phyloP scores from a whole-genome alignment of 345 rosid genomes.

The Mallotus nudiflorus region DNA sequence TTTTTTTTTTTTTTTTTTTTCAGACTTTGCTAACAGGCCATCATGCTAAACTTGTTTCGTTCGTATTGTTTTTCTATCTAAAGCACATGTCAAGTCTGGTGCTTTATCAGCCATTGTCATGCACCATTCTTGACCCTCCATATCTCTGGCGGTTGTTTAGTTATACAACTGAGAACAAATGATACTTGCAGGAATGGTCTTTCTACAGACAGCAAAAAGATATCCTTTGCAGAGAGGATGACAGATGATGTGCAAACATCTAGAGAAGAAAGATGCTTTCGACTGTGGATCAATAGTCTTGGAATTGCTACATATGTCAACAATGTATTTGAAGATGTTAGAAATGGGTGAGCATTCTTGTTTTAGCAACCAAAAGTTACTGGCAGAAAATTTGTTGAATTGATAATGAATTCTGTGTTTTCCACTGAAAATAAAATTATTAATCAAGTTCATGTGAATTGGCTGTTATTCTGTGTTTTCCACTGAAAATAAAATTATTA shows the following conservation, averaged over 20 bases:
- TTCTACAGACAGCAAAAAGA: constrained; percentile 57
- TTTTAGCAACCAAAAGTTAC: neutral
- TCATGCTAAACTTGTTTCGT: neutral
- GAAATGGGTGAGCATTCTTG: constrained; percentile 62
- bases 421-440: neutral
- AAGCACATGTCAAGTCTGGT: neutral
- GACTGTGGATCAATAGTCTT: constrained; percentile 94
- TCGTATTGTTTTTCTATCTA: too few relatives aligned
- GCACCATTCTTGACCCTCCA: too few relatives aligned
- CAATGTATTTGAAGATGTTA: constrained; percentile 87
- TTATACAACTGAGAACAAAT: constrained; percentile 9
- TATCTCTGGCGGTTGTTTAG: too few relatives aligned
- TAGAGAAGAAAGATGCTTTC: constrained; percentile 88
- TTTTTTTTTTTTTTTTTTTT: too few relatives aligned
- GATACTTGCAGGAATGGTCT: constrained; percentile 77
- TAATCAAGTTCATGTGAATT: neutral
- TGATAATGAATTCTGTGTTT: neutral
- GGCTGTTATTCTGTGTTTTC: too few relatives aligned
- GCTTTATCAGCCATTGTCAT: neutral
- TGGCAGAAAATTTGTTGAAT: neutral
- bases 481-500: neutral
- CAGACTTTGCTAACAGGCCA: neutral
- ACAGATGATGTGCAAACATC: constrained; percentile 78
- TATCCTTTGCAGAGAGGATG: constrained; percentile 91
- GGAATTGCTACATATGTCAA: constrained; percentile 73